These are phyloP conservation scores for Pterocarpus santalinus DNA, from an alignment of 306 rosid genomes.

Conservation along the genomic window DNA sequence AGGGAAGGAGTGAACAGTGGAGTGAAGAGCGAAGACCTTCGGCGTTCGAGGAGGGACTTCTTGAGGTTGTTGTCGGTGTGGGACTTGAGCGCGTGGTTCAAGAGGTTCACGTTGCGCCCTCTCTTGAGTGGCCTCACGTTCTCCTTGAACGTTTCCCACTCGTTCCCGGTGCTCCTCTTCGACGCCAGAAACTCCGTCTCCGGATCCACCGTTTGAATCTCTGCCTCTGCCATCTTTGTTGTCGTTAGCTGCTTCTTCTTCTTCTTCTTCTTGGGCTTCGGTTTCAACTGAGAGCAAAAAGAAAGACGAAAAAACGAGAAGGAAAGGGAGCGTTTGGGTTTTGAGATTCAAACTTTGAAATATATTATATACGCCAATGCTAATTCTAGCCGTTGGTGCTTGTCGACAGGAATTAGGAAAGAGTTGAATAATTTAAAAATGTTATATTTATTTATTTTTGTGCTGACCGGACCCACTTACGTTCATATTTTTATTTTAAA, in stretches of 20 bases:
- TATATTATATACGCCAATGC: not conserved
- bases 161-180: slow-evolving; percentile 70
- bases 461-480: too few species aligned
- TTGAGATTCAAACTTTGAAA: slow-evolving; percentile 3
- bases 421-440: not conserved
- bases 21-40: slow-evolving; percentile 54
- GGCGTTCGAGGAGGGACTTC: slow-evolving; percentile 63
- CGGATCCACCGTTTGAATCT: slow-evolving; percentile 59
- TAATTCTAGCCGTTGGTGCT: not conserved
- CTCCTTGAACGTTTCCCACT: slow-evolving; percentile 95
- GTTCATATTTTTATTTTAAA: too few species aligned
- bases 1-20: not conserved
- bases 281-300: not conserved
- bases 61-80: slow-evolving; percentile 66
- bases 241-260: not conserved
- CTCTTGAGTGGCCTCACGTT: slow-evolving; percentile 92
- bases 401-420: not conserved
- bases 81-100: slow-evolving; percentile 75
- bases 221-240: slow-evolving; percentile 48
- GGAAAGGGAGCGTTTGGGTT: not conserved
- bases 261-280: not conserved
- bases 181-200: slow-evolving; percentile 83
- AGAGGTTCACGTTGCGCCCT: slow-evolving; percentile 78
- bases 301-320: too few species aligned
- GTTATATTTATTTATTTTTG: too few species aligned